Evolutionary conservation across 208 protist species (phyloP), one percentile per base, ranked within the genome.

Genomic region (Leishmania gerbilli): DNA sequence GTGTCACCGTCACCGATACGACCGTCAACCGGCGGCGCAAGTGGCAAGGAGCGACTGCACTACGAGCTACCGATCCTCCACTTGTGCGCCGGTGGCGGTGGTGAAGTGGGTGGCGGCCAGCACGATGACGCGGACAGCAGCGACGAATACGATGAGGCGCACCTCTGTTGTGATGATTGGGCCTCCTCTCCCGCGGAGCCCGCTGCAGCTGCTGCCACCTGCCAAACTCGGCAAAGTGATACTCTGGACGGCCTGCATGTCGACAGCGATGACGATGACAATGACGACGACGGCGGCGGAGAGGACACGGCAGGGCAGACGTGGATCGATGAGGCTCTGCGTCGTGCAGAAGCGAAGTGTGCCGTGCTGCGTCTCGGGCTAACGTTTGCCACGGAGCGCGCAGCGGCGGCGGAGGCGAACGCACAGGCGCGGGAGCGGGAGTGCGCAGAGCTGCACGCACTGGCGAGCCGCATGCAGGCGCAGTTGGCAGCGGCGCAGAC

Each of bases 391-490:
- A 45, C 69, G n/a, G 69, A 69, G 27, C 79, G 86, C 8, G 53
- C 79, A 2, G 24, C 56, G 34, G 85, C 79, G 42, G 67, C 81
- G 15, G 84, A 86, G 71, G 74, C 24, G 37, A 27, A 40, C 51
- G 55, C 74, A 19, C 62, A 24, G 40, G 74, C 27, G 7, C 51
- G 82, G n/a, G 84, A 91, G 75, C 77, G 78, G 71, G 90, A 92
- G 69, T 92, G 87, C 58, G 74, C 71, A n/a, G 84, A 90, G 56
- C 79, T 94, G 69, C 82, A 90, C 74, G 71, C 79, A 3, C 64
- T 94, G 64, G 88, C 89, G 40, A 83, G 85, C 55, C 67, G 58
- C 5, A 49, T 94, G 67, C 88, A 86, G 58, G 71, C 49, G 17
- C 72, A 89, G 53, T 77, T 89, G 17, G 49, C 77, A 24, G 74